phyloP scores from a whole-genome alignment of 345 rosid species.

The Arabis alpina region DNA sequence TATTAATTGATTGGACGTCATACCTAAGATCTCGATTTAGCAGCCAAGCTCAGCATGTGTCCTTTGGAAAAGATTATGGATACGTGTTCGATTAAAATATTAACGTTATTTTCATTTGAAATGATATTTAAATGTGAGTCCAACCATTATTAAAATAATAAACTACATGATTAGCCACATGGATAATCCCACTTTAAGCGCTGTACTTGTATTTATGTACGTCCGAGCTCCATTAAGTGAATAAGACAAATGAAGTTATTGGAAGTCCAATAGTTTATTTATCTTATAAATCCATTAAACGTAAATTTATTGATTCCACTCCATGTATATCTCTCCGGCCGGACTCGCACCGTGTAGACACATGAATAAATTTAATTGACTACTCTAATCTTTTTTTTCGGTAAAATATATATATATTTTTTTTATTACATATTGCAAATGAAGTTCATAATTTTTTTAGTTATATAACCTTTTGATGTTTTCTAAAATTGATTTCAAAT shows the following conservation, averaged over 20 bases:
- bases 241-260: slow-evolving; percentile 45
- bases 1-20: slow-evolving; percentile 36
- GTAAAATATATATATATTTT: no score
- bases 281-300: not conserved
- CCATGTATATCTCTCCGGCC: not conserved
- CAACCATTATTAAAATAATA: slow-evolving; percentile 25
- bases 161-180: slow-evolving; percentile 45
- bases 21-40: slow-evolving; percentile 44
- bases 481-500: not conserved
- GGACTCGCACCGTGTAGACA: not conserved
- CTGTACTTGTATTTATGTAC: slow-evolving; percentile 48
- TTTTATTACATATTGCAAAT: no score
- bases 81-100: slow-evolving; percentile 38
- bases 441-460: no score
- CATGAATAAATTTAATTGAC: not conserved
- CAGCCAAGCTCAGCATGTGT: slow-evolving; percentile 41
- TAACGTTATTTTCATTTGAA: slow-evolving; percentile 11
- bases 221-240: slow-evolving; percentile 42
- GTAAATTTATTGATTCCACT: not conserved
- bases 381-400: no score
- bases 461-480: no score
- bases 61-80: slow-evolving; percentile 43
- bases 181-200: slow-evolving; percentile 46
- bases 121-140: slow-evolving; percentile 31
- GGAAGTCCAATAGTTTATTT: slow-evolving; percentile 17